Percentiles rank a stretch among this genome's conserved stretches.
Evolutionary conservation across 2,329 filamentous ascomycete species (phyloP).

Genomic region (Hirsutella rhossiliensis): DNA sequence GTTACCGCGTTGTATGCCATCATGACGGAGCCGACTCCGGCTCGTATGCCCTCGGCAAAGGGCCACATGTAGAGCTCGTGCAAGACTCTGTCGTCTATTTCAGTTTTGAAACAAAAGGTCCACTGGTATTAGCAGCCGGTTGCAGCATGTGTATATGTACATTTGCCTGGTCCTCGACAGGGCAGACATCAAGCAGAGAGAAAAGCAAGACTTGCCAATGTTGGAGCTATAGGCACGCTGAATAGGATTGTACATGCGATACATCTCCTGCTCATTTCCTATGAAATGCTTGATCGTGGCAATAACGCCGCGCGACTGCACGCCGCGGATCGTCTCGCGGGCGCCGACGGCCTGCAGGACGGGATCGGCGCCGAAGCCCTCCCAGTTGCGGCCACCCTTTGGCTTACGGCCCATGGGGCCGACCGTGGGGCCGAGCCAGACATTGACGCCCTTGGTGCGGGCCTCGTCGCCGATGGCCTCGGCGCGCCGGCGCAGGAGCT

Average conservation of each 20-base stretch:
- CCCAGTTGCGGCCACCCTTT: constrained; percentile 63
- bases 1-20: constrained; percentile 62
- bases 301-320: constrained; percentile 45
- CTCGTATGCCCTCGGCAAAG: constrained; percentile 68
- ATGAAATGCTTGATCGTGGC: constrained; percentile 45
- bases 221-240: constrained; percentile 54
- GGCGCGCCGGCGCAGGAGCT: constrained; percentile 55
- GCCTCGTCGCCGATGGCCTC: constrained; percentile 60
- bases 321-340: constrained; percentile 65
- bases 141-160: too few relatives aligned
- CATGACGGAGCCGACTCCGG: constrained; percentile 79
- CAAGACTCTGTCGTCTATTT: constrained; percentile 49
- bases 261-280: constrained; percentile 51
- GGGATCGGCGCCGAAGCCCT: constrained; percentile 61
- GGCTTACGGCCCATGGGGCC: constrained; percentile 63
- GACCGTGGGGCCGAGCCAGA: constrained; percentile 58
- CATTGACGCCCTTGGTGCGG: constrained; percentile 59
- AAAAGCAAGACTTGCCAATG: constrained; percentile 36
- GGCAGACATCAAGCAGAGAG: neutral
- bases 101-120: too few relatives aligned
- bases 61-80: constrained; percentile 80
- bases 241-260: constrained; percentile 42
- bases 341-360: constrained; percentile 66
- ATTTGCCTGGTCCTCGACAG: neutral
- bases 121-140: neutral